Conservation (phyloP, 2,329 filamentous ascomycete genomes). For the Grosmannia clavigera region DNA sequence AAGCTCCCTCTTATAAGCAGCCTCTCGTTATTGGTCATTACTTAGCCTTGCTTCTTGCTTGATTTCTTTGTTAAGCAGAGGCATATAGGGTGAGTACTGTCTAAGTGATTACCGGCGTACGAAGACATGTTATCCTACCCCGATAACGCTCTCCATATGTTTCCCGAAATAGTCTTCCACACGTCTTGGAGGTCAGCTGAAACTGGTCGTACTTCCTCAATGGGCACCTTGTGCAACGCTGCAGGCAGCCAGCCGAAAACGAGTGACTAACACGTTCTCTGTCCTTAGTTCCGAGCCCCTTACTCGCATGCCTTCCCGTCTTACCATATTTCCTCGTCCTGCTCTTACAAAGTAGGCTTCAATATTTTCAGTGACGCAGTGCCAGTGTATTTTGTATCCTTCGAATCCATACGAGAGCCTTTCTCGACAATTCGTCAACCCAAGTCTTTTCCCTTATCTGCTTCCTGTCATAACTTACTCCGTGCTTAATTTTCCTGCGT, state of each 20-base stretch:
- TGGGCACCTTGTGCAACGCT: neutral
- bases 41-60: neutral
- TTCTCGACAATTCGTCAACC: too few relatives aligned
- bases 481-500: too few relatives aligned
- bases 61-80: neutral
- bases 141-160: too few relatives aligned
- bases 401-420: neutral
- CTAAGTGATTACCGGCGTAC: too few relatives aligned
- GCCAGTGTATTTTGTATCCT: neutral
- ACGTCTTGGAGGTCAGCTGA: neutral
- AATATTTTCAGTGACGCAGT: neutral
- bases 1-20: too few relatives aligned
- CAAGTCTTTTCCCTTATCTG: too few relatives aligned
- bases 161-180: too few relatives aligned
- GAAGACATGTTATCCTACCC: too few relatives aligned
- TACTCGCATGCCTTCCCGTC: neutral
- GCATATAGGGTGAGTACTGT: too few relatives aligned
- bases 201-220: neutral
- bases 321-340: neutral
- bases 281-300: neutral
- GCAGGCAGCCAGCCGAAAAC: neutral
- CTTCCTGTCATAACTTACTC: too few relatives aligned
- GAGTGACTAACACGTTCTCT: neutral
- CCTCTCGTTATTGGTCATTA: neutral
- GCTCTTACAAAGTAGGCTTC: neutral